A percentile compares a stretch with the other conserved stretches of the same genome.
Conservation (phyloP, 108 stramenopile genomes). For the Pseudonitzschia pungens region DNA sequence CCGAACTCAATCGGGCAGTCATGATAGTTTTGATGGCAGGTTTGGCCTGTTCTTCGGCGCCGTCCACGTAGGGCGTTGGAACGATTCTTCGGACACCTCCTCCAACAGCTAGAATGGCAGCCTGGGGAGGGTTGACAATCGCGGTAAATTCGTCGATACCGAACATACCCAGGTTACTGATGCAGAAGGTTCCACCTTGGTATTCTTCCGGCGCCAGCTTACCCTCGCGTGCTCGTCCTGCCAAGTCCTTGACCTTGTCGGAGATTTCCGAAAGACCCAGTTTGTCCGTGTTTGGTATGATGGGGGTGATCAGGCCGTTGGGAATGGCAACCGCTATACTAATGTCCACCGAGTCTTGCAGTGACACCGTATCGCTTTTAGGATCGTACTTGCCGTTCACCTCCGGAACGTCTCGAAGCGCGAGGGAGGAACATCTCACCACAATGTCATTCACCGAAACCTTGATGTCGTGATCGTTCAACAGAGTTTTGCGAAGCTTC, state of each 20-base stretch:
- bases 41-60: slow-evolving; percentile 77
- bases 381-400: slow-evolving; percentile 89
- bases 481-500: slow-evolving; percentile 71
- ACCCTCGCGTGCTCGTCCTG: slow-evolving; percentile 85
- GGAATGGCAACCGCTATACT: slow-evolving; percentile 90
- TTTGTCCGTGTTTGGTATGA: slow-evolving; percentile 79
- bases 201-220: slow-evolving; percentile 95
- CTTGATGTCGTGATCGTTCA: slow-evolving; percentile 62
- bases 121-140: slow-evolving; percentile 97
- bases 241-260: slow-evolving; percentile 84
- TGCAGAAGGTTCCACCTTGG: slow-evolving; percentile 95
- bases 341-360: slow-evolving; percentile 91
- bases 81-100: slow-evolving; percentile 90
- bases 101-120: slow-evolving; percentile 92
- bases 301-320: slow-evolving; percentile 83
- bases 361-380: slow-evolving; percentile 67
- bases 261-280: slow-evolving; percentile 76
- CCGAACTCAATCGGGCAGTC: slow-evolving; percentile 95
- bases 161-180: slow-evolving; percentile 97
- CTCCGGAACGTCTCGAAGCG: slow-evolving; percentile 83
- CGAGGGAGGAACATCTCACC: slow-evolving; percentile 88
- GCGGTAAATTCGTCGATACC: slow-evolving; percentile 95
- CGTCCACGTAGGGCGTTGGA: slow-evolving; percentile 72
- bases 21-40: slow-evolving; percentile 80
- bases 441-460: slow-evolving; percentile 91